Evolutionary conservation across 345 rosid genomes (phyloP).

Genomic region (Hirschfeldia incana): DNA sequence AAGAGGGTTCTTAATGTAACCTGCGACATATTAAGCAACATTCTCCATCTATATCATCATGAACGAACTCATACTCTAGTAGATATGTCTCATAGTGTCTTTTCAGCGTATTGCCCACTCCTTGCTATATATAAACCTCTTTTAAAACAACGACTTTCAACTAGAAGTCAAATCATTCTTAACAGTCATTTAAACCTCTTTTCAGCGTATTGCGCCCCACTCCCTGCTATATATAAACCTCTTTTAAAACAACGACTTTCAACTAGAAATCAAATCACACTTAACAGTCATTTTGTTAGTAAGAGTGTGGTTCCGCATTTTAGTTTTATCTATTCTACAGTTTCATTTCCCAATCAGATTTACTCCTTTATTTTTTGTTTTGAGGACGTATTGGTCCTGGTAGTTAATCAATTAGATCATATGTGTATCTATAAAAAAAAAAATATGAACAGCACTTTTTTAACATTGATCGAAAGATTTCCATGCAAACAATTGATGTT

Average conservation of each 20-base stretch:
- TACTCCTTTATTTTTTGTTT: too few species aligned
- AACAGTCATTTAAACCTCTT: slow-evolving; percentile 69
- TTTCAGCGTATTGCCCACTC: slow-evolving; percentile 94
- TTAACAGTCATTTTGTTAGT: slow-evolving; percentile 73
- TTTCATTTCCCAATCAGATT: too few species aligned
- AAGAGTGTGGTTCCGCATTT: too few species aligned
- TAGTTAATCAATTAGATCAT: too few species aligned
- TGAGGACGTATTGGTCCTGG: too few species aligned
- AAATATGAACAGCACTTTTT: too few species aligned
- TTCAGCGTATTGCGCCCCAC: slow-evolving; percentile 88
- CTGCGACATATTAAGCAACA: slow-evolving; percentile 97
- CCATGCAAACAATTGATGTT: too few species aligned
- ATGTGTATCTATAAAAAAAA: too few species aligned
- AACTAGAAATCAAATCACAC: slow-evolving; percentile 24
- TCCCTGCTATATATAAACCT: slow-evolving; percentile 51
- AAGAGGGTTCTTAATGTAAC: slow-evolving; percentile 37
- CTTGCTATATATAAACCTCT: slow-evolving; percentile 45
- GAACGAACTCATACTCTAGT: slow-evolving; percentile 93
- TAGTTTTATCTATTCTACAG: too few species aligned
- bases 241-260: neutral
- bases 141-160: neutral
- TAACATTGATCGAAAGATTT: too few species aligned
- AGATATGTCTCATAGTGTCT: slow-evolving; percentile 97
- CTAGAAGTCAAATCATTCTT: slow-evolving; percentile 34
- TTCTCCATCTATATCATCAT: slow-evolving; percentile 97